Evolutionary conservation across 371 early-diverging fungal genomes (phyloP).

Genomic region (Mucor saturninus): DNA sequence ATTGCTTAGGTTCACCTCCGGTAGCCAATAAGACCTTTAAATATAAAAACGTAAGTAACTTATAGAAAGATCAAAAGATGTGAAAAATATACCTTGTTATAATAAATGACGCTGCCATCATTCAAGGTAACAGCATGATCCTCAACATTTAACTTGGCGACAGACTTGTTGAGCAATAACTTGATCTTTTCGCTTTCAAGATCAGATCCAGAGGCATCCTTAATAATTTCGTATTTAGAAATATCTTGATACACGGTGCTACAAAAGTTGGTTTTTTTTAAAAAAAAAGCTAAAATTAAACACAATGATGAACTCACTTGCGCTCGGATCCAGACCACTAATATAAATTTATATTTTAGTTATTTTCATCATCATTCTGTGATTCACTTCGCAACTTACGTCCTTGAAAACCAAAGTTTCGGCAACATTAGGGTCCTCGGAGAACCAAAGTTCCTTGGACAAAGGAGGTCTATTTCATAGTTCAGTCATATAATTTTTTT

Average conservation of each 20-base stretch:
- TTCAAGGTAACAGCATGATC: conserved; percentile 63
- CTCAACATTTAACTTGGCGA: conserved; percentile 65
- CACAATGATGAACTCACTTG: conserved; percentile 37
- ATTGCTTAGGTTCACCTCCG: conserved; percentile 70
- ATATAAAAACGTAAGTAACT: neutral
- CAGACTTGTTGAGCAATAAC: conserved; percentile 53
- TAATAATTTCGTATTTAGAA: conserved; percentile 46
- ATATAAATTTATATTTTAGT: neutral
- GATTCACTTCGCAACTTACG: conserved; percentile 31
- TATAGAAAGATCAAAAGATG: neutral
- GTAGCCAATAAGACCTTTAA: conserved; percentile 67
- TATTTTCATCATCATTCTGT: neutral
- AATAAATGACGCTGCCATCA: conserved; percentile 64
- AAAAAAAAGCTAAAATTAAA: neutral
- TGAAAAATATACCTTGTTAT: conserved; percentile 51
- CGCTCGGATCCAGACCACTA: conserved; percentile 73
- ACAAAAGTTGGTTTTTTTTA: neutral
- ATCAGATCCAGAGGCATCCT: conserved; percentile 50
- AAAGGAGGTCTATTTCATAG: conserved; percentile 56
- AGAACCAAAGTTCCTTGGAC: conserved; percentile 81
- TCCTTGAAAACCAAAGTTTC: conserved; percentile 67
- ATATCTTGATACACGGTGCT: conserved; percentile 48
- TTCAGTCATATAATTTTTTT: neutral
- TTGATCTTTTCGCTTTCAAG: conserved; percentile 52
- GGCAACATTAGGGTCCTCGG: conserved; percentile 53